phyloP scores from a whole-genome alignment of 495 filamentous ascomycete species.

The Xylaria flabelliformis region DNA sequence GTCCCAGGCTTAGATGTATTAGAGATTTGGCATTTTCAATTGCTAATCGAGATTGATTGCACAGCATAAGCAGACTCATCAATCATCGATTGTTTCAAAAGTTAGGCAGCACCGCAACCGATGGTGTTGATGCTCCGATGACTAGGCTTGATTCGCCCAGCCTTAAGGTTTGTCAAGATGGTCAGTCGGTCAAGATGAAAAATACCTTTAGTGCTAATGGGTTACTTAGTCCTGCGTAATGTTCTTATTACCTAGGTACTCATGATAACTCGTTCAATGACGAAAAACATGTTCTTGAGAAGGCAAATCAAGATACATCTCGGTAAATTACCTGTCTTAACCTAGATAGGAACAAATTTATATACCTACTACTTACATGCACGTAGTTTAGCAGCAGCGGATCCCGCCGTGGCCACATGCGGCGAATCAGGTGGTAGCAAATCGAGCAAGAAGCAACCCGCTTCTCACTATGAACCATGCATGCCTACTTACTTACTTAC shows the following conservation, averaged over 20 bases:
- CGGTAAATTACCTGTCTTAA: too few species aligned
- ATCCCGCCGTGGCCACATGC: not conserved
- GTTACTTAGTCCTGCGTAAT: not conserved
- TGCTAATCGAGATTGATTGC: not conserved
- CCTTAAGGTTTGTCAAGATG: not conserved
- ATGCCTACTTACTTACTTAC: not conserved
- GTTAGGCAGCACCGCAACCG: not conserved
- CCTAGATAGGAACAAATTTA: not conserved
- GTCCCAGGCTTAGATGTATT: not conserved
- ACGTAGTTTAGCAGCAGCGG: not conserved
- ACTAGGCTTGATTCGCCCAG: not conserved
- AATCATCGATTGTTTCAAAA: not conserved
- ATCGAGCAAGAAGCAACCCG: not conserved
- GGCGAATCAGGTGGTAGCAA: slow-evolving; percentile 7
- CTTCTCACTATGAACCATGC: not conserved
- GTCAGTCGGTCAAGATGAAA: not conserved
- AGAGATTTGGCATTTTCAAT: not conserved
- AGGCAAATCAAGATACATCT: not conserved
- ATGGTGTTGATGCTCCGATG: not conserved
- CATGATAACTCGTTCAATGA: not conserved
- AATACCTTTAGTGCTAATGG: not conserved
- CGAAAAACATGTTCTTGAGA: not conserved
- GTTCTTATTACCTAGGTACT: not conserved
- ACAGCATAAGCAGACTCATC: not conserved
- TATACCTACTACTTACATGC: not conserved